Base-by-base conservation (phyloP, 192 early-diverging fungal species). In the Coemansia sp. region DNA sequence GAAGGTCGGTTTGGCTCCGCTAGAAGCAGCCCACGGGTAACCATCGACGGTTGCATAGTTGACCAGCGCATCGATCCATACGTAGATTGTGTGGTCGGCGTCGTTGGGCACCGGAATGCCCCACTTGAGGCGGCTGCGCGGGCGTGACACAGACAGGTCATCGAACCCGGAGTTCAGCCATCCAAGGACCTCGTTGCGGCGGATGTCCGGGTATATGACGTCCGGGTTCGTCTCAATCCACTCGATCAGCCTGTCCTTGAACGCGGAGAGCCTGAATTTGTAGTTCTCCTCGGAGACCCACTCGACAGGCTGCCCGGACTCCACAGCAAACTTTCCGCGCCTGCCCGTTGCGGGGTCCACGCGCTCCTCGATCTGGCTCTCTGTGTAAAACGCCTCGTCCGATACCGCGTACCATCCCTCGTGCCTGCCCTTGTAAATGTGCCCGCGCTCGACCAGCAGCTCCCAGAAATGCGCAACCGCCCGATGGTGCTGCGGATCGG, bases 331-430 rank as follows among this genome's bases (percentile, higher is more conserved):
- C 71, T 58, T 76, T 0, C 43, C 60, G 10, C 46, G 63, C 21
- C 44, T 53, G 18, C 66, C 72, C 6, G 69, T 61, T 3, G 48
- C 63, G 12, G 51, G 41, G 60, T 88, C 85, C 0, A 64, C 51
- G 21, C 87, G 79, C 67, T 91, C 85, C 59, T 92, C 88, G 0
- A 95, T 87, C 72, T 95, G 92, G 2, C 77, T 76, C 12, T 77
- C 73, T 0, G 93, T 84, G 67, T 95, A 94, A 68, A 95, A 98
- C 0, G 93, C 92, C 81, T 98, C 97, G 70, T 98, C 97, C 14
- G 95, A 96, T 6, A 98, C 88, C 2, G 92, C 89, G 78, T 98
- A 98, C 94, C 95, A 98, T 30, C 97, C 97, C 51, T 90, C 86
- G 55, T 98, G 94, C 49, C 76, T 73, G 21, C 94, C 95, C 79